Percentiles rank a stretch among this genome's conserved stretches.
These are phyloP conservation scores for Filosporella fistucella DNA, from an alignment of 495 filamentous ascomycete genomes.

Conservation along the genomic window DNA sequence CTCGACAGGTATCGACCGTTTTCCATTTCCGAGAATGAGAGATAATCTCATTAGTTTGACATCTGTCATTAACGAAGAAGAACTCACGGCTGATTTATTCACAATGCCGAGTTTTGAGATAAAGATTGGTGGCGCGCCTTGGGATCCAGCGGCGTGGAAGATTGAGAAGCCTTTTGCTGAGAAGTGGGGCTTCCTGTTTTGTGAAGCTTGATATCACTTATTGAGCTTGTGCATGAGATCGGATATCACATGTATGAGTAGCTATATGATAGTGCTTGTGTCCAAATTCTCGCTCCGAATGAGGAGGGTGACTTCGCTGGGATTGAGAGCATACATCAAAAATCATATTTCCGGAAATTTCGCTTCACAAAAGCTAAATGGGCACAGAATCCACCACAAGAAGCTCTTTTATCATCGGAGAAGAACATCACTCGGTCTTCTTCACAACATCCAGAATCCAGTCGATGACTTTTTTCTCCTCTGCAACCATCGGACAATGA, in stretches of 20 bases:
- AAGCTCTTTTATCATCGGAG: not conserved
- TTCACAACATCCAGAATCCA: conserved; percentile 5
- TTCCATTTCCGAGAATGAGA: conserved; percentile 5
- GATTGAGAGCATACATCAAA: too few species aligned
- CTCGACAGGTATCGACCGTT: not conserved
- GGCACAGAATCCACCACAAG: too few species aligned
- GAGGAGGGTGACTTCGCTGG: too few species aligned
- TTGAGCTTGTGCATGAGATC: too few species aligned
- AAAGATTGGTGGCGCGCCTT: not conserved
- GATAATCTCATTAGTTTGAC: not conserved
- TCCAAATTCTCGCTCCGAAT: too few species aligned
- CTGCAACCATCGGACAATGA: conserved; percentile 23
- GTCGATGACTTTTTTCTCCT: conserved; percentile 12
- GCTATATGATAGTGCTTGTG: too few species aligned
- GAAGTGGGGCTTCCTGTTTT: conserved; percentile 6
- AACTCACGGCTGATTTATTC: not conserved
- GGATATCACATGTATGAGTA: too few species aligned
- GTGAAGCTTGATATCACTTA: too few species aligned
- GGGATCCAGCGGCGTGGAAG: conserved; percentile 1
- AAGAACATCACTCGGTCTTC: not conserved
- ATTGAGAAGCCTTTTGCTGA: conserved; percentile 2
- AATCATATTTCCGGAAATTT: too few species aligned
- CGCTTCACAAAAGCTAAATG: too few species aligned
- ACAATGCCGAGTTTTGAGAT: not conserved
- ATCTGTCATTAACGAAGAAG: conserved; percentile 1